Percentiles rank a stretch among this genome's conserved stretches.
Conservation (phyloP, 1,284 basidiomycete genomes). For the Tranzscheliella williamsii region DNA sequence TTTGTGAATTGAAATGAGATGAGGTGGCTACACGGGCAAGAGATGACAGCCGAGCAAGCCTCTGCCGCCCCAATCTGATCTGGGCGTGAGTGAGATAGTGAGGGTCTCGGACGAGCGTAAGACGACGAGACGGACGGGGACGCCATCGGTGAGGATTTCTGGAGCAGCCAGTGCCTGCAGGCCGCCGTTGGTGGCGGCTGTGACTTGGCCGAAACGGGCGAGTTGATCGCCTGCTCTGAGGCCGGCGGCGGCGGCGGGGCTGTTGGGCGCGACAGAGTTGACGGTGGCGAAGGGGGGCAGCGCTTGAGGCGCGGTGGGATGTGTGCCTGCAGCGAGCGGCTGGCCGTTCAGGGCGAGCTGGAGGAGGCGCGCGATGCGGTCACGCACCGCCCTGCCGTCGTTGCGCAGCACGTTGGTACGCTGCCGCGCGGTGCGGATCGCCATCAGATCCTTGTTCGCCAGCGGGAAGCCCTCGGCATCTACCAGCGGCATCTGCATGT, state of each 20-base stretch:
- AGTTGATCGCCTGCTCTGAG: conserved; percentile 22
- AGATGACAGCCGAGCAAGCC: conserved; percentile 39
- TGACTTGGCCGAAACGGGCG: conserved; percentile 24
- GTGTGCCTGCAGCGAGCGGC: background rate
- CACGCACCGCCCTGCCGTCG: conserved; percentile 32
- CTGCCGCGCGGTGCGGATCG: conserved; percentile 38
- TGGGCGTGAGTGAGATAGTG: conserved; percentile 11
- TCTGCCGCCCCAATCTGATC: conserved; percentile 37
- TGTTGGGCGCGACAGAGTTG: conserved; percentile 33
- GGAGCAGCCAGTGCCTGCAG: conserved; percentile 29
- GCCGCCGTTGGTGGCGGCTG: conserved; percentile 3
- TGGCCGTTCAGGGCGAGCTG: conserved; percentile 40
- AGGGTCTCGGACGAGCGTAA: background rate
- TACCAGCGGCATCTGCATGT: conserved; percentile 31
- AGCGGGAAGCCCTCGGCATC: conserved; percentile 48
- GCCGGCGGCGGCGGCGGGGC: conserved; percentile 36
- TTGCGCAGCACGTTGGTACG: conserved; percentile 41
- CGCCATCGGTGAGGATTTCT: conserved; percentile 21
- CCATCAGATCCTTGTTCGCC: conserved; percentile 41
- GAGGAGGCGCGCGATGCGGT: conserved; percentile 26
- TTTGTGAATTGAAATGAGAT: background rate
- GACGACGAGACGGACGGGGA: conserved; percentile 5
- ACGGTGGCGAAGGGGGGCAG: conserved; percentile 25
- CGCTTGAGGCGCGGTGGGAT: background rate
- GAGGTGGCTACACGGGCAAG: conserved; percentile 7